Evolutionary conservation across 306 rosid genomes (phyloP).

Genomic region (Gleditsia sinensis): DNA sequence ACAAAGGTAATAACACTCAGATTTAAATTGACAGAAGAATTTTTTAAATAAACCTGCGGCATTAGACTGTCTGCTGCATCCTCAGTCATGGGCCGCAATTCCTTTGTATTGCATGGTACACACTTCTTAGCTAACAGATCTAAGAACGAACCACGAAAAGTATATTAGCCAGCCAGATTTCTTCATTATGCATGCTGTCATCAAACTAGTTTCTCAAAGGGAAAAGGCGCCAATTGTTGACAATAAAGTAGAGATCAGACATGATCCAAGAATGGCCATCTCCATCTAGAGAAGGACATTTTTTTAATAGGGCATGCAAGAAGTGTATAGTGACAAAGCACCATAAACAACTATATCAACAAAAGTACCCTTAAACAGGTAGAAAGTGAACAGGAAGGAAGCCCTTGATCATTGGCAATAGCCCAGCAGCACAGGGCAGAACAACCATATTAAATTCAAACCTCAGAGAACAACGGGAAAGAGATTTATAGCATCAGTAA

Average conservation of each 20-base stretch:
- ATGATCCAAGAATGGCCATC: background rate
- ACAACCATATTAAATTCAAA: background rate
- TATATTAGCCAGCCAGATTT: background rate
- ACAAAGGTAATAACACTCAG: background rate
- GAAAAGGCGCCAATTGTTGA: background rate
- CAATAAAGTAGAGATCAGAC: background rate
- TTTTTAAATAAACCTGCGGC: slow-evolving; percentile 49
- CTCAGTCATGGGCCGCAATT: slow-evolving; percentile 71
- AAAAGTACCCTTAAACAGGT: background rate
- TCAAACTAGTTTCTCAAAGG: slow-evolving; percentile 2
- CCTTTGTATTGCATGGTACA: slow-evolving; percentile 72
- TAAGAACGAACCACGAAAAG: slow-evolving; percentile 27
- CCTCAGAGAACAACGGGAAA: background rate
- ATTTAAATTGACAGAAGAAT: background rate
- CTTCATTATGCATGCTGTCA: background rate
- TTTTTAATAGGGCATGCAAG: background rate
- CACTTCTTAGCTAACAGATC: slow-evolving; percentile 71
- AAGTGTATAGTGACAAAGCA: background rate
- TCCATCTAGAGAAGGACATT: background rate
- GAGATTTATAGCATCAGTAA: background rate
- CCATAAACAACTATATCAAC: background rate
- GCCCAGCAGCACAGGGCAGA: background rate
- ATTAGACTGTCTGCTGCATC: slow-evolving; percentile 61
- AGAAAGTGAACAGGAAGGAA: background rate
- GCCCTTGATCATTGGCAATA: background rate